These are phyloP conservation scores for Ophiocordyceps camponoti-floridani DNA, from an alignment of 2,329 filamentous ascomycete genomes.

Conservation along the genomic window DNA sequence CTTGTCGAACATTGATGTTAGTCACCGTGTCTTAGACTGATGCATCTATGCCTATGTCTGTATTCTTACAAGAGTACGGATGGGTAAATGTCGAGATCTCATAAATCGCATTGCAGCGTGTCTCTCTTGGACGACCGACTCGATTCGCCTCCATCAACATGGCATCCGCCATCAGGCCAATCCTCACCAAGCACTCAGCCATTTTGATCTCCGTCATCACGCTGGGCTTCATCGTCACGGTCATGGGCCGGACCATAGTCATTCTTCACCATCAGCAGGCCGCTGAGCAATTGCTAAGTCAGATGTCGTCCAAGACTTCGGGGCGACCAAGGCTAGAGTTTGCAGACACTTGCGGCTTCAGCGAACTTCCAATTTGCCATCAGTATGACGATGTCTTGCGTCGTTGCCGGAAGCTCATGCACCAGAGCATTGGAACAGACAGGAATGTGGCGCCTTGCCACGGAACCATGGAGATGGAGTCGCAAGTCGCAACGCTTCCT, in stretches of 20 bases:
- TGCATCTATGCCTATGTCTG: no score
- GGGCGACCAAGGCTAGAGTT: neutral
- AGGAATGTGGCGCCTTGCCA: neutral
- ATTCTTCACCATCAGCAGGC: conserved; percentile 19
- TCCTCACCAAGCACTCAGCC: neutral
- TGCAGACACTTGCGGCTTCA: neutral
- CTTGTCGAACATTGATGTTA: no score
- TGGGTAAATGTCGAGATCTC: no score
- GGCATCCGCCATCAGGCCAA: neutral
- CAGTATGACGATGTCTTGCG: neutral
- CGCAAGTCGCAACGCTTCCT: neutral
- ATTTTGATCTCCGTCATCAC: neutral
- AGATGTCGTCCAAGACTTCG: neutral
- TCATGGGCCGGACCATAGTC: conserved; percentile 21
- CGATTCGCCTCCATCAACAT: neutral
- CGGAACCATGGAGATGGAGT: neutral
- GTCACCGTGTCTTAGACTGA: no score
- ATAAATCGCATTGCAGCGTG: no score
- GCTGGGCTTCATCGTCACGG: conserved; percentile 5
- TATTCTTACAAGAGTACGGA: no score
- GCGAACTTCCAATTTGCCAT: neutral
- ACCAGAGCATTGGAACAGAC: neutral
- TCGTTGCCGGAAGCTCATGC: neutral
- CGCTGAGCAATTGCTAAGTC: conserved; percentile 19
- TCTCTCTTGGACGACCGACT: neutral